A percentile compares a stretch with the other conserved stretches of the same genome.
Conservation (phyloP, 2,329 filamentous ascomycete genomes). For the Cladophialophora immunda region DNA sequence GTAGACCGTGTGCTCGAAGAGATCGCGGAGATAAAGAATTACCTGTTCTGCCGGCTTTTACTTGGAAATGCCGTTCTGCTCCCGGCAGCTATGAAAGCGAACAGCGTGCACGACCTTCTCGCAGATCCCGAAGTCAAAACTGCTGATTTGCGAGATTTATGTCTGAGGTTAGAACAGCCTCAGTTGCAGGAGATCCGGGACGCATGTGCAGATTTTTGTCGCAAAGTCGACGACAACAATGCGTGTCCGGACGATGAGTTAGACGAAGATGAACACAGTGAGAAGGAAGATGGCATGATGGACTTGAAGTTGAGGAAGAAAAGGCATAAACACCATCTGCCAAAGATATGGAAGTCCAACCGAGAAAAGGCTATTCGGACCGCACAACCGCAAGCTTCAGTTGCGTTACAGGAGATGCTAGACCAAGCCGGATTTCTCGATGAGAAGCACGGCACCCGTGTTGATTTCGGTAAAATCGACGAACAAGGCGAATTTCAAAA, state of each 20-base stretch:
- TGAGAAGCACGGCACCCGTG: neutral
- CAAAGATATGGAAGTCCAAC: slow-evolving; percentile 44
- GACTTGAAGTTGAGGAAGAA: too few relatives aligned
- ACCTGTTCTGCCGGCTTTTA: slow-evolving; percentile 59
- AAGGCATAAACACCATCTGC: slow-evolving; percentile 41
- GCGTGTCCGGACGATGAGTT: too few relatives aligned
- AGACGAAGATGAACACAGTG: too few relatives aligned
- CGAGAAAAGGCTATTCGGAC: slow-evolving; percentile 44
- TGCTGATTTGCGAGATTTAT: too few relatives aligned
- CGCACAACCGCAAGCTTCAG: slow-evolving; percentile 31
- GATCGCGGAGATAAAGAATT: slow-evolving; percentile 59
- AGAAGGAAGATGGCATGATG: too few relatives aligned
- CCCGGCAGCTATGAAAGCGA: slow-evolving; percentile 54
- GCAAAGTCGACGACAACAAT: too few relatives aligned
- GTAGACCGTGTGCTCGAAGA: slow-evolving; percentile 54
- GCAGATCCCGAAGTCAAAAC: too few relatives aligned
- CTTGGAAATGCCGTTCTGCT: slow-evolving; percentile 57
- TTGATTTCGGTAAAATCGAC: slow-evolving; percentile 10
- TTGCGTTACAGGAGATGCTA: neutral
- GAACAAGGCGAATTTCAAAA: too few relatives aligned
- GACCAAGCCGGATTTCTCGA: neutral
- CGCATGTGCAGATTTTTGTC: too few relatives aligned
- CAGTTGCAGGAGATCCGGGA: too few relatives aligned
- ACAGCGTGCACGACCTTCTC: slow-evolving; percentile 33
- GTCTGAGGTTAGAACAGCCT: too few relatives aligned